Conservation (phyloP, 2,329 filamentous ascomycete genomes). For the Fusarium domesticum region DNA sequence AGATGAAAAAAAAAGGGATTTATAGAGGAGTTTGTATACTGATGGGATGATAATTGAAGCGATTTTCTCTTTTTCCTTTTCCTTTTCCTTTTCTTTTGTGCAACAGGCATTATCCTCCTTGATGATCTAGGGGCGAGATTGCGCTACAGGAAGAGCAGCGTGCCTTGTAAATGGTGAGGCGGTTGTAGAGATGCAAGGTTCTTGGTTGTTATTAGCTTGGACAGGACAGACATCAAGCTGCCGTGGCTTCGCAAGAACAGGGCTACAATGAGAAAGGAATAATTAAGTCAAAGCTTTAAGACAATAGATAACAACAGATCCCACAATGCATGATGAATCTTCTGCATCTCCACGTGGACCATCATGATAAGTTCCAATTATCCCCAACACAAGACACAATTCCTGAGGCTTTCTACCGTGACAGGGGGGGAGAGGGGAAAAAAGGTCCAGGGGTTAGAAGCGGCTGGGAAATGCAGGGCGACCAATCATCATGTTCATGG, state of each 20-base stretch:
- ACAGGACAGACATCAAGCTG: not conserved
- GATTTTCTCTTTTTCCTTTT: not conserved
- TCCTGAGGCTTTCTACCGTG: not conserved
- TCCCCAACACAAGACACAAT: too few species aligned
- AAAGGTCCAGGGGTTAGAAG: conserved; percentile 2
- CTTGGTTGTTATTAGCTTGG: not conserved
- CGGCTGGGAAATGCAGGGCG: conserved; percentile 24
- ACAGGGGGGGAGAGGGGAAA: not conserved
- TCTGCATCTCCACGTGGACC: too few species aligned
- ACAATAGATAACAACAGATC: too few species aligned
- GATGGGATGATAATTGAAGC: not conserved
- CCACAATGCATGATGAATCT: too few species aligned
- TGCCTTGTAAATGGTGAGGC: not conserved
- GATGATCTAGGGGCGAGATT: too few species aligned
- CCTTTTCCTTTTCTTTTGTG: not conserved
- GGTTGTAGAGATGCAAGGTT: not conserved
- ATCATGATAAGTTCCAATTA: too few species aligned
- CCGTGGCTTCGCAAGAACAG: too few species aligned
- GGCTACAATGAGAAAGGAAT: too few species aligned
- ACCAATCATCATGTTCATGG: conserved; percentile 17
- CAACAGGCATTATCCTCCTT: too few species aligned
- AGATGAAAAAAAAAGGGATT: not conserved
- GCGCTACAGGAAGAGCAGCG: not conserved
- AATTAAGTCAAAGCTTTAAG: too few species aligned
- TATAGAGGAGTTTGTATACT: not conserved